Conservation (phyloP, 1,284 basidiomycete genomes). For the Sanghuangporus sanghuang region DNA sequence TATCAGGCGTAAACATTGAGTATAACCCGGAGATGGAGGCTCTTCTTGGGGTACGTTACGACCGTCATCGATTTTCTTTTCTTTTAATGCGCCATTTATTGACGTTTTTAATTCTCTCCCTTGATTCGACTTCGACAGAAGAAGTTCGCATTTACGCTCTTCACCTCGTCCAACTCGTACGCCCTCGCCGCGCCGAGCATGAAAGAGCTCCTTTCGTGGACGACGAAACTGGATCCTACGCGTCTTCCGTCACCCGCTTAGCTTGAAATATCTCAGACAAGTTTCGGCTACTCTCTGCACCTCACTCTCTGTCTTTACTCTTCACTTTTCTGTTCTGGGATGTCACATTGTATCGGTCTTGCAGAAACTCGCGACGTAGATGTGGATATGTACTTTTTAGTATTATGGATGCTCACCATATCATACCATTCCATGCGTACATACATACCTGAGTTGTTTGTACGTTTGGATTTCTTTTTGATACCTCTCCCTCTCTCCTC, state of each 20-base stretch:
- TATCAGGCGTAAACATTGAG: conserved; percentile 82
- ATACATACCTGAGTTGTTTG: not conserved
- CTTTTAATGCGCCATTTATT: conserved; percentile 12
- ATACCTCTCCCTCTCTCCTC: not conserved
- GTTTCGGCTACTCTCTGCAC: too few relatives aligned
- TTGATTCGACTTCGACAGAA: conserved; percentile 44
- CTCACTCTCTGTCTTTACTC: not conserved
- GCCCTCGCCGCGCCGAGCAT: conserved; percentile 73
- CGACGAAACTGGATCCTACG: conserved; percentile 75
- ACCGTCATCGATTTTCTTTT: not conserved
- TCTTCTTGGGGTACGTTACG: conserved; percentile 70
- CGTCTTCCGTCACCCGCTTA: conserved; percentile 30
- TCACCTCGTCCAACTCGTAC: conserved; percentile 86
- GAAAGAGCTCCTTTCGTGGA: conserved; percentile 84
- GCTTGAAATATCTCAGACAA: too few relatives aligned
- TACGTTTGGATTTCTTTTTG: not conserved
- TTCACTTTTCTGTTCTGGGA: not conserved
- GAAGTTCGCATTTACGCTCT: conserved; percentile 80
- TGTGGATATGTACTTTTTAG: not conserved
- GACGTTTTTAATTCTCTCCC: conserved; percentile 7
- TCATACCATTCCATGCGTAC: not conserved
- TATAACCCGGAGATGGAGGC: conserved; percentile 82
- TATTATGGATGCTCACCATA: too few relatives aligned
- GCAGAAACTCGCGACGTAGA: not conserved
- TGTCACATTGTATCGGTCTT: not conserved